Conservation (phyloP, 2,329 filamentous ascomycete species). For the Myriosclerotinia scirpicola region DNA sequence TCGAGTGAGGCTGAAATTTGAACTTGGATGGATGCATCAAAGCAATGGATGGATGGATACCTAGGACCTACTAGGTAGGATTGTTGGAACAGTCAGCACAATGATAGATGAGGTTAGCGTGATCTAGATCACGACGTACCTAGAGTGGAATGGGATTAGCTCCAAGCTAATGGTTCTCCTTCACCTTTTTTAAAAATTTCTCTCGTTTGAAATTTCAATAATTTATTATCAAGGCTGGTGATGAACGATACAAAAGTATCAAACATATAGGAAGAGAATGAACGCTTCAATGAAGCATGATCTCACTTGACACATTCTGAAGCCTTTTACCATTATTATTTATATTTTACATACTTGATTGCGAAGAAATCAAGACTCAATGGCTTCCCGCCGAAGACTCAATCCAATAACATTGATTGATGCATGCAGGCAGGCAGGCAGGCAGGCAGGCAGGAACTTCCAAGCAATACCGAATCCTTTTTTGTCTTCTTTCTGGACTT, state of each 20-base stretch:
- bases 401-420: background rate
- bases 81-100: background rate
- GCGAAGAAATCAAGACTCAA: background rate
- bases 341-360: background rate
- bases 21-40: constrained; percentile 2
- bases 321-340: constrained; percentile 43
- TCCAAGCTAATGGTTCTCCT: background rate
- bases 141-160: constrained; percentile 9
- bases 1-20: constrained; percentile 18
- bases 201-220: constrained; percentile 27
- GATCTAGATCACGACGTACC: background rate
- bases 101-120: background rate
- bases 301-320: constrained; percentile 62
- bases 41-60: background rate
- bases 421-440: too few species aligned
- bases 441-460: background rate
- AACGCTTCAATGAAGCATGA: constrained; percentile 55
- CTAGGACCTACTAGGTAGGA: background rate
- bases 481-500: too few species aligned
- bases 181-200: constrained; percentile 15
- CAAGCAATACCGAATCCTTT: background rate
- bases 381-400: background rate
- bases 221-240: constrained; percentile 51
- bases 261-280: constrained; percentile 69
- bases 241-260: constrained; percentile 57